Evolutionary conservation across 2,329 filamentous ascomycete species (phyloP).

Genomic region (Ophiognomonia clavigignenti-juglandacearum): DNA sequence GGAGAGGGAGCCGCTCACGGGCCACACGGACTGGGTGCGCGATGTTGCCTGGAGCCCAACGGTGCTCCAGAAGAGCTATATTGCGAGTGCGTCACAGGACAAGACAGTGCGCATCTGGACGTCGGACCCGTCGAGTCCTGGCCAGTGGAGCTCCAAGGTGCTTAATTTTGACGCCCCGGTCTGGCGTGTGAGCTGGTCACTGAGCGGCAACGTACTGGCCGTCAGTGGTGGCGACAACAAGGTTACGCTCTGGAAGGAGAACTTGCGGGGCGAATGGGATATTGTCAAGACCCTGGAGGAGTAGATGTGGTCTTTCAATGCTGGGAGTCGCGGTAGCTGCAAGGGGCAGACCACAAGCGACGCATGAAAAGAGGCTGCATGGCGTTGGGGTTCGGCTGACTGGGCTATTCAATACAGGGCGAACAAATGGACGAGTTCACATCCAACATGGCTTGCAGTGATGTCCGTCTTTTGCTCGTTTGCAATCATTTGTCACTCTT

Average conservation of each 20-base stretch:
- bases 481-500: too few species aligned
- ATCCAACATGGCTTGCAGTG: not conserved
- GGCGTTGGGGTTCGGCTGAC: conserved; percentile 11
- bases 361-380: conserved; percentile 10
- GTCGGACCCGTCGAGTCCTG: conserved; percentile 58
- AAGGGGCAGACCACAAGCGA: not conserved
- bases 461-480: not conserved
- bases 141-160: conserved; percentile 79
- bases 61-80: conserved; percentile 92
- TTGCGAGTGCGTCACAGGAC: conserved; percentile 91
- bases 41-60: conserved; percentile 97
- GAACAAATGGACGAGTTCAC: not conserved
- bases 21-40: conserved; percentile 94
- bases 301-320: conserved; percentile 35
- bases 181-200: conserved; percentile 96
- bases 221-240: conserved; percentile 94
- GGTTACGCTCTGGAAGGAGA: conserved; percentile 98
- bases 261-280: conserved; percentile 93
- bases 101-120: conserved; percentile 99
- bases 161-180: conserved; percentile 84
- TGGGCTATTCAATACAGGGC: conserved; percentile 3
- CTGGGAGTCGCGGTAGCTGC: not conserved
- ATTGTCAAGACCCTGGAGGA: conserved; percentile 95
- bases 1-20: conserved; percentile 61
- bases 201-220: conserved; percentile 93